Base-by-base conservation (phyloP, 2,329 filamentous ascomycete genomes). In the Neofusicoccum umdonicola region DNA sequence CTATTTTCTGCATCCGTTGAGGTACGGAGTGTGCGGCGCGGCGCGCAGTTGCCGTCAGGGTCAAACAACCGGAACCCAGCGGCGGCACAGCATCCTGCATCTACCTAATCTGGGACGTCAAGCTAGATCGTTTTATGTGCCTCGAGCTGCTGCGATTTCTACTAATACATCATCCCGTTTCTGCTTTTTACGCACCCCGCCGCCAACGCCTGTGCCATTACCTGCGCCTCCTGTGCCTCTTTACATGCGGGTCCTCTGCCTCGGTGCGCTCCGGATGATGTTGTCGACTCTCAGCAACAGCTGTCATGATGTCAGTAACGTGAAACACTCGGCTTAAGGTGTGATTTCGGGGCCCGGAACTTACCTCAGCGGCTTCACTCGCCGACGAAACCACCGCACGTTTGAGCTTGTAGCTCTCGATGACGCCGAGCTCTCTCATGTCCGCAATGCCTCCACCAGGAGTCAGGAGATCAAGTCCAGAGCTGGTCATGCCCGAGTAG, bases 331-430 rank as follows among this genome's bases (percentile, higher is more conserved):
- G 51, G 51, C n/a, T 45, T 60, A 35, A 22, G 31, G 31, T 52
- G 22, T 35, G 41, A 22, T 4, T 31, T 19, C 31, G n/a, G 37
- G 56, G 11, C 56, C 41, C 39, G 63, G 47, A 39, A 77, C 88
- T 82, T 84, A 96, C 92, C 86, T 99, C 95, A 69, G 95, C 93
- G 68, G 95, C 95, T 81, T 99, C 95, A 65, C 92, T 96, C 22
- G 95, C 95, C 67, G 93, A 97, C 62, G 91, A 96, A 60, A 99
- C 95, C 63, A 99, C 95, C n/a, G 95, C 95, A 77, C 88, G 90
- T 87, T 99, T 99, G 77, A 99, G 82, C 85, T 99, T 99, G 85
- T 97, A 98, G 79, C 92, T 96, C 82, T 99, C 95, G 70, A 99
- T 90, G 34, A 99, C 93, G 50, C 95, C 95, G 54, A 96, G 77